Conservation (phyloP, 495 filamentous ascomycete genomes). For the Cairneyella variabilis region DNA sequence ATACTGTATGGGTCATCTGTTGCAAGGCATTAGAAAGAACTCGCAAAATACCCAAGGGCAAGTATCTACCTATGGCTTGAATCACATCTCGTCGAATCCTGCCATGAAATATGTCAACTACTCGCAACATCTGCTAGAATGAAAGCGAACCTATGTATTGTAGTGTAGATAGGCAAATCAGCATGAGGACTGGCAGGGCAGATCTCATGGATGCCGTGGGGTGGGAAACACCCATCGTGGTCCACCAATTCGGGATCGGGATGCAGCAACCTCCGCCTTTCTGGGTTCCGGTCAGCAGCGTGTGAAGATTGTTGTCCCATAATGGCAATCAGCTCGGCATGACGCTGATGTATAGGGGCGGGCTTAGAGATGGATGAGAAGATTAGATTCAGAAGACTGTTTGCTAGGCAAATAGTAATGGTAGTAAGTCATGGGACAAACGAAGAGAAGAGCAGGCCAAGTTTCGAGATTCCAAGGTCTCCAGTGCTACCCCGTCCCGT, state of each 20-base stretch:
- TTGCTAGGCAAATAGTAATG: no score
- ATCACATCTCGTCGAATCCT: constrained; percentile 32
- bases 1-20: constrained; percentile 60
- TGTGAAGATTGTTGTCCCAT: constrained; percentile 18
- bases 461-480: no score
- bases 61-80: constrained; percentile 29
- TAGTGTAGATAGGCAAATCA: constrained; percentile 39
- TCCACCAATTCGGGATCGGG: constrained; percentile 2
- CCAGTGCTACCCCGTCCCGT: no score
- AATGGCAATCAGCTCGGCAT: no score
- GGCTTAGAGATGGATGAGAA: no score
- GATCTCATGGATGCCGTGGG: constrained; percentile 17
- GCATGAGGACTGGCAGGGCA: constrained; percentile 23
- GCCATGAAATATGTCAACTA: neutral
- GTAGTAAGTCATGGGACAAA: no score
- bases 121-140: neutral
- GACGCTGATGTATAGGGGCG: no score
- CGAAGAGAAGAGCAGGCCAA: no score
- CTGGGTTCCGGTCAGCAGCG: neutral
- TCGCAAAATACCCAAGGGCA: no score
- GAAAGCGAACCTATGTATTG: constrained; percentile 39
- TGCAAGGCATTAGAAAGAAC: no score
- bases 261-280: neutral
- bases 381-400: no score
- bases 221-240: constrained; percentile 25